These are phyloP conservation scores for Bassia scoparia DNA, from an alignment of 148 eudicot genomes.

Conservation along the genomic window DNA sequence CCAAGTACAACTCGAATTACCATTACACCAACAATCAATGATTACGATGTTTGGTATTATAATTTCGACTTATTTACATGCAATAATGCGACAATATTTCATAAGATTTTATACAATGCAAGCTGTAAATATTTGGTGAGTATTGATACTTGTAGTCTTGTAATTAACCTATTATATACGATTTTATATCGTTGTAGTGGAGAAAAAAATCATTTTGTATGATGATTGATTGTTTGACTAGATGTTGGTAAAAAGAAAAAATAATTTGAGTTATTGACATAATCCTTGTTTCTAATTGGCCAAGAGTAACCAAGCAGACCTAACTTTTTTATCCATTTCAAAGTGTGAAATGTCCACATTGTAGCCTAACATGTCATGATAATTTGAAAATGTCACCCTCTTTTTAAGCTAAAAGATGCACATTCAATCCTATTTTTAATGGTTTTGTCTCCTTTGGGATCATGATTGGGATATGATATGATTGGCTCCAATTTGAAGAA, in stretches of 20 bases:
- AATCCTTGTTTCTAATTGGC: not conserved
- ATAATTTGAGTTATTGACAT: not conserved
- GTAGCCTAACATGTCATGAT: conserved; percentile 20
- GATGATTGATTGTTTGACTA: conserved; percentile 4
- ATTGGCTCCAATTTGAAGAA: too few relatives aligned
- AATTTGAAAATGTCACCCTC: conserved; percentile 7
- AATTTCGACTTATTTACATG: too few relatives aligned
- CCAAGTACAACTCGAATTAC: too few relatives aligned
- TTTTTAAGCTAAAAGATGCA: not conserved
- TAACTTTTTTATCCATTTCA: conserved; percentile 17
- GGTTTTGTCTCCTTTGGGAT: not conserved
- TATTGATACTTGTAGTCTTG: too few relatives aligned
- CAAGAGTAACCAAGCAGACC: conserved; percentile 19
- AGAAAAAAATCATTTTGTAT: too few relatives aligned
- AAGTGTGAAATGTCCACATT: conserved; percentile 25
- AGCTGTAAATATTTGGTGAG: too few relatives aligned
- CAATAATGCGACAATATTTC: too few relatives aligned
- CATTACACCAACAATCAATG: too few relatives aligned
- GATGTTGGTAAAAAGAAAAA: not conserved
- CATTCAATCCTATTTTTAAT: not conserved
- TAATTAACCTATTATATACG: too few relatives aligned
- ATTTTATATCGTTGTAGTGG: too few relatives aligned
- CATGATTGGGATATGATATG: not conserved
- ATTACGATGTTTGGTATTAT: too few relatives aligned
- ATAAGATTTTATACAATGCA: too few relatives aligned